Conservation (phyloP, 2,329 filamentous ascomycete genomes). For the Alternaria tenuissima region DNA sequence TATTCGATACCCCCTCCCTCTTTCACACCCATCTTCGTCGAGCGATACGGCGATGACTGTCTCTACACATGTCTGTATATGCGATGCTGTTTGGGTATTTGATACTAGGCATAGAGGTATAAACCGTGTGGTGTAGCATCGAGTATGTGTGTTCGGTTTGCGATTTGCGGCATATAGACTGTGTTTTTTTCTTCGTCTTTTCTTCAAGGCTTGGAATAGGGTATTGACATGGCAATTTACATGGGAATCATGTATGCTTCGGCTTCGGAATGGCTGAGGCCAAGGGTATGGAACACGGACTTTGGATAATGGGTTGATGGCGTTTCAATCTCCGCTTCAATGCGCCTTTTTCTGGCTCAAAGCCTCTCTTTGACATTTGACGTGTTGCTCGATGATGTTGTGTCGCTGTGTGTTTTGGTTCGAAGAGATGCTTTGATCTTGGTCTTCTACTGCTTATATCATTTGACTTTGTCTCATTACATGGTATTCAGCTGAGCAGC, state of each 20-base stretch:
- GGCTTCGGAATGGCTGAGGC: not conserved
- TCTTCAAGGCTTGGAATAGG: not conserved
- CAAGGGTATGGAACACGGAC: not conserved
- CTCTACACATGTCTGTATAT: not conserved
- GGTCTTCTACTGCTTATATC: too few species aligned
- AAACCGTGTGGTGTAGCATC: not conserved
- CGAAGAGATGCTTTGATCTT: too few species aligned
- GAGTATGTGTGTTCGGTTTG: not conserved
- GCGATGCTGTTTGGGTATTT: not conserved
- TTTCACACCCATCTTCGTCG: not conserved
- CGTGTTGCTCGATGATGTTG: too few species aligned
- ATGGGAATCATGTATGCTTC: not conserved
- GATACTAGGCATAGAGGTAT: not conserved
- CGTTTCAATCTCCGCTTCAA: not conserved
- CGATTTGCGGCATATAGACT: not conserved
- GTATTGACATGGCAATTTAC: not conserved
- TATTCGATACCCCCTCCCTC: slow-evolving; percentile 7
- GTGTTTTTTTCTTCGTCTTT: not conserved
- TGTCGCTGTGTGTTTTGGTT: too few species aligned
- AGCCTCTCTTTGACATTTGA: not conserved
- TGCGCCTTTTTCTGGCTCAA: not conserved
- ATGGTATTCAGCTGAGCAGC: too few species aligned
- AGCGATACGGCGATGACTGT: not conserved
- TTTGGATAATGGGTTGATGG: not conserved
- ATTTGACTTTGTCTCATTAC: too few species aligned